Percentiles rank a stretch among this genome's conserved stretches.
Conservation (phyloP, 768 basidiomycete species). For the Trametes coccinea region DNA sequence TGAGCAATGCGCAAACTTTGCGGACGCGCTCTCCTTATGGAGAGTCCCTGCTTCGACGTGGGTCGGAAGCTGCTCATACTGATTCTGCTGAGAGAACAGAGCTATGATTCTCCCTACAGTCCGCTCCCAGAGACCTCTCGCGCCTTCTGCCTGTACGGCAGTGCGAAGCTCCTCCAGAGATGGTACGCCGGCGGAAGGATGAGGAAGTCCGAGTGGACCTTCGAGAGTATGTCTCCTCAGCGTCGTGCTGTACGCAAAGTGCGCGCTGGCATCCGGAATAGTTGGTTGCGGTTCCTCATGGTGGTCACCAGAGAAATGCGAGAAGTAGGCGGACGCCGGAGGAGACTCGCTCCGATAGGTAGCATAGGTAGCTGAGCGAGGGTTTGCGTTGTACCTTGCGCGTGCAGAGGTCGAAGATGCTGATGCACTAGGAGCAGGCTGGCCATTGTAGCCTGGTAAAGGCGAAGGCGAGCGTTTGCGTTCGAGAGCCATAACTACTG, state of each 20-base stretch:
- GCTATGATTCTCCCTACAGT: conserved; percentile 29
- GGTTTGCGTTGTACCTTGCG: conserved; percentile 4
- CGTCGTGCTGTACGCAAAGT: conserved; percentile 85
- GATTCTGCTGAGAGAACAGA: conserved; percentile 19
- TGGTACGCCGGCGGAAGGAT: conserved; percentile 36
- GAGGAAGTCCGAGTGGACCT: conserved; percentile 45
- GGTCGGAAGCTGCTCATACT: conserved; percentile 32
- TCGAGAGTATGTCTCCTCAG: conserved; percentile 67
- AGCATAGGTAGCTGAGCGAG: conserved; percentile 7
- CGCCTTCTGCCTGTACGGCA: conserved; percentile 31
- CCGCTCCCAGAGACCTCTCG: conserved; percentile 48
- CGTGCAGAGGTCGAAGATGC: conserved; percentile 10
- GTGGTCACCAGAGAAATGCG: conserved; percentile 51
- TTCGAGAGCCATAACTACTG: conserved; percentile 21
- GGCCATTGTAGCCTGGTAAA: conserved; percentile 2
- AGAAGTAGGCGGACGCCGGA: conserved; percentile 82
- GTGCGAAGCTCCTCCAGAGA: conserved; percentile 34
- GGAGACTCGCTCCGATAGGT: conserved; percentile 51
- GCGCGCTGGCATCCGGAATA: conserved; percentile 60
- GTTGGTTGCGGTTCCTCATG: conserved; percentile 53
- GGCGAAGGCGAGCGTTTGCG: conserved; percentile 20
- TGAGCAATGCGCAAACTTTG: conserved; percentile 65
- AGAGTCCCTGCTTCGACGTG: conserved; percentile 20
- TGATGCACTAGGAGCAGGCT: neutral
- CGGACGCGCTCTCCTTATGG: conserved; percentile 57